Evolutionary conservation across 805 yeast species (phyloP).

Genomic region (Clavispora fructus): DNA sequence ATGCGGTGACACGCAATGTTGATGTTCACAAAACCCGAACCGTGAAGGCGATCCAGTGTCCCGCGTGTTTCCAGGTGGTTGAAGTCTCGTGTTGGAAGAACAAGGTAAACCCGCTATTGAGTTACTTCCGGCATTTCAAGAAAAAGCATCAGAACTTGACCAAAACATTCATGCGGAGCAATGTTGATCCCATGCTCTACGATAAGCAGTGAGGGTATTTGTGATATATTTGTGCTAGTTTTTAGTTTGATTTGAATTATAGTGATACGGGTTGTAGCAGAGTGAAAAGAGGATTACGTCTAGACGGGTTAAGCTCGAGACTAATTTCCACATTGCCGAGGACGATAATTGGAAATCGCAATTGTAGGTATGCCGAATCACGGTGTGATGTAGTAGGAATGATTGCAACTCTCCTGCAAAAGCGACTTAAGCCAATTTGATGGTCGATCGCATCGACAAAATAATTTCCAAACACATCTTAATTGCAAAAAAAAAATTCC

Average conservation of each 20-base stretch:
- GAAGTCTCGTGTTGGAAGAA: conserved; percentile 27
- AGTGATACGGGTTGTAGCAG: too few relatives aligned
- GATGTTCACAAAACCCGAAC: conserved; percentile 13
- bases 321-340: not conserved
- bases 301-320: too few relatives aligned
- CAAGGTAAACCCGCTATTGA: conserved; percentile 22
- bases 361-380: too few relatives aligned
- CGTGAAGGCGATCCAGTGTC: conserved; percentile 23
- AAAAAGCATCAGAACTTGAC: conserved; percentile 17
- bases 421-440: too few relatives aligned
- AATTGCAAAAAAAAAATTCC: too few relatives aligned
- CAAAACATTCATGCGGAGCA: conserved; percentile 10
- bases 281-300: too few relatives aligned
- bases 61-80: conserved; percentile 21
- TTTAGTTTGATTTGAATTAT: not conserved
- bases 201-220: not conserved
- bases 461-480: too few relatives aligned
- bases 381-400: too few relatives aligned
- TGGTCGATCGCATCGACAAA: too few relatives aligned
- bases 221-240: not conserved
- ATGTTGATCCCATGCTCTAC: conserved; percentile 9
- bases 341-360: too few relatives aligned
- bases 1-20: conserved; percentile 15
- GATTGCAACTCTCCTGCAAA: too few relatives aligned
- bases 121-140: conserved; percentile 28